Percentiles rank a stretch among this genome's conserved stretches.
Conservation (phyloP, 2,329 filamentous ascomycete species). For the Celoporthe dispersa region DNA sequence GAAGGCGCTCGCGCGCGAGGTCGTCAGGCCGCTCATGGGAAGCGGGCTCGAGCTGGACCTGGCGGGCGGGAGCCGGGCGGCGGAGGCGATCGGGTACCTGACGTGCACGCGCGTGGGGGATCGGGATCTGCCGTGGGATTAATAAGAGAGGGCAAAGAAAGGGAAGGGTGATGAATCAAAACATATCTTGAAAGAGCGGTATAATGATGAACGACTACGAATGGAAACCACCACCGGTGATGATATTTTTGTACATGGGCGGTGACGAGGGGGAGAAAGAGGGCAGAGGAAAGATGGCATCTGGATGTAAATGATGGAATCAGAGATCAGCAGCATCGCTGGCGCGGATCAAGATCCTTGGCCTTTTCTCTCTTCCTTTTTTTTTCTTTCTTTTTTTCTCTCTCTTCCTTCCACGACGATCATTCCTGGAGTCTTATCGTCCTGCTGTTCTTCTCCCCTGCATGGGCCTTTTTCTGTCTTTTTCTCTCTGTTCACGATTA, state of each 20-base stretch:
- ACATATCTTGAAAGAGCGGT: neutral
- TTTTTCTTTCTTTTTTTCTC: neutral
- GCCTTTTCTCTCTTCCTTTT: neutral
- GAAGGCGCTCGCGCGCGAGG: conserved; percentile 79
- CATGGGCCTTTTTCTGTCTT: too few species aligned
- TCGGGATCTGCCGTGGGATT: conserved; percentile 54
- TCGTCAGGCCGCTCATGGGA: conserved; percentile 83
- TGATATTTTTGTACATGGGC: neutral
- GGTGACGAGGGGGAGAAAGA: neutral
- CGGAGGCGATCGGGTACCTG: conserved; percentile 52
- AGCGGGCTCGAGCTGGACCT: conserved; percentile 84
- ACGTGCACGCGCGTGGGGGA: conserved; percentile 55
- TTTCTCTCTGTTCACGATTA: conserved; percentile 29
- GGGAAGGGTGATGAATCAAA: too few species aligned
- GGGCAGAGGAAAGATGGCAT: neutral
- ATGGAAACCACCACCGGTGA: neutral
- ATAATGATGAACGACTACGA: conserved; percentile 14
- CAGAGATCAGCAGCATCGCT: conserved; percentile 11
- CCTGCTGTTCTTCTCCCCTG: conserved; percentile 10
- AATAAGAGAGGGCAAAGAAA: conserved; percentile 3
- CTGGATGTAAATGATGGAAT: conserved; percentile 6
- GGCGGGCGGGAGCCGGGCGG: conserved; percentile 48
- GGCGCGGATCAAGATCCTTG: neutral
- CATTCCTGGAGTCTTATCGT: conserved; percentile 5
- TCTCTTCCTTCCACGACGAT: conserved; percentile 5